These are phyloP conservation scores for Cladosporium sp. DNA, from an alignment of 2,329 filamentous ascomycete species.

Conservation along the genomic window DNA sequence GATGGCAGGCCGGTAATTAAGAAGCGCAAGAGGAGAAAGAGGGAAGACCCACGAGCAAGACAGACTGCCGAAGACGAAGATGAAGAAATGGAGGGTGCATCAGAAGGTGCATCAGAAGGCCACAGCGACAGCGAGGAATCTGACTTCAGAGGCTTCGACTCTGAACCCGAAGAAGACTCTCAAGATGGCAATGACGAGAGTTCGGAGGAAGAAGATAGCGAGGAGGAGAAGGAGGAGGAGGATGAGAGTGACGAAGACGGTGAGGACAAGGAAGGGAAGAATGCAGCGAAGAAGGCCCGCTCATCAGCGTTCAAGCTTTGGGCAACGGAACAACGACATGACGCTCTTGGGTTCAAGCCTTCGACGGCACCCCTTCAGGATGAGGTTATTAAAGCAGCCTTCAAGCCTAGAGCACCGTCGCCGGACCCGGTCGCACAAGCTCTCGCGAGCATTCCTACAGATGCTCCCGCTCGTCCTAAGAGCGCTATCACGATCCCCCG, in stretches of 20 bases:
- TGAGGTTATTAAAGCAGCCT: conserved; percentile 47
- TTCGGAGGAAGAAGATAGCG: conserved; percentile 21
- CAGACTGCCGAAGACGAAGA: conserved; percentile 20
- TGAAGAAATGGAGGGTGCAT: conserved; percentile 12
- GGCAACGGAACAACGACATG: conserved; percentile 80
- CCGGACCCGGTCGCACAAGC: conserved; percentile 65
- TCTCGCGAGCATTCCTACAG: conserved; percentile 51
- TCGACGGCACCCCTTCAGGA: conserved; percentile 37
- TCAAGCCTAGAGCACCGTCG: conserved; percentile 61
- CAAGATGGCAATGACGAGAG: not conserved
- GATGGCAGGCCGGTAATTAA: conserved; percentile 75
- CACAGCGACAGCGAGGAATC: conserved; percentile 9
- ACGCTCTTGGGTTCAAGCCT: conserved; percentile 65
- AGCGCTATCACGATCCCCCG: conserved; percentile 69
- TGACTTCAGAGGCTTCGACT: conserved; percentile 5
- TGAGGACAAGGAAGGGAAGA: conserved; percentile 29
- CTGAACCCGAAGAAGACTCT: conserved; percentile 4
- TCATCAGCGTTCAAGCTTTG: conserved; percentile 83
- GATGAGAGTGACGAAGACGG: conserved; percentile 28
- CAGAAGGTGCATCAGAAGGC: conserved; percentile 10
- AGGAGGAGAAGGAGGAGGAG: conserved; percentile 22
- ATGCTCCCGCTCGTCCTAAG: conserved; percentile 58
- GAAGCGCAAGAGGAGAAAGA: conserved; percentile 61
- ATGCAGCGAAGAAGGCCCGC: conserved; percentile 36
- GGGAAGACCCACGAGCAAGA: conserved; percentile 9